phyloP scores from a whole-genome alignment of 352 stramenopile species.

The Phytophthora capsici region DNA sequence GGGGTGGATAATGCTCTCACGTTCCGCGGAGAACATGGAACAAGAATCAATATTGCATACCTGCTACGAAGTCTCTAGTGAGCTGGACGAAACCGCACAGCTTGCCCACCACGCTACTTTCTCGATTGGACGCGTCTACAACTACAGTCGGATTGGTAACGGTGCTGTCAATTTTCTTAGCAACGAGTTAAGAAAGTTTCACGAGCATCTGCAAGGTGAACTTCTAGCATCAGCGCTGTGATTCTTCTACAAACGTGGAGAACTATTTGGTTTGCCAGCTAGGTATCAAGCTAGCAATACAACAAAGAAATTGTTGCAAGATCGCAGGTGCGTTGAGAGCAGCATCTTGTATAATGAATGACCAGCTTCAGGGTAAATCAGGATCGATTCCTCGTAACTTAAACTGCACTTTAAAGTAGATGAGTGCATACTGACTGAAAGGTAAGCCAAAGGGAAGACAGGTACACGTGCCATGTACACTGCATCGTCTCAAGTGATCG shows the following conservation, averaged over 20 bases:
- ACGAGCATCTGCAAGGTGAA: constrained; percentile 15
- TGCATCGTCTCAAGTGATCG: neutral
- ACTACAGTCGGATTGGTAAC: constrained; percentile 11
- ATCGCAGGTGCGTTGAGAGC: too few relatives aligned
- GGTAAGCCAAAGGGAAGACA: too few relatives aligned
- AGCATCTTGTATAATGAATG: too few relatives aligned
- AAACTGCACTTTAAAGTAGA: too few relatives aligned
- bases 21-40: constrained; percentile 16
- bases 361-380: too few relatives aligned
- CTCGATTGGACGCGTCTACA: neutral
- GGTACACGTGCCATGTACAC: too few relatives aligned
- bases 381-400: too few relatives aligned
- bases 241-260: too few relatives aligned
- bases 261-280: too few relatives aligned
- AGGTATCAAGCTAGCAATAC: too few relatives aligned
- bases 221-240: neutral
- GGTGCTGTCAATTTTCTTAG: constrained; percentile 19
- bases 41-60: constrained; percentile 21
- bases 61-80: constrained; percentile 28
- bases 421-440: too few relatives aligned
- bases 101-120: neutral
- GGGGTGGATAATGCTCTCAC: constrained; percentile 20
- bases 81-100: constrained; percentile 1
- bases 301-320: too few relatives aligned
- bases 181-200: constrained; percentile 18